phyloP scores from a whole-genome alignment of 306 rosid genomes.

The Malus sieversii region DNA sequence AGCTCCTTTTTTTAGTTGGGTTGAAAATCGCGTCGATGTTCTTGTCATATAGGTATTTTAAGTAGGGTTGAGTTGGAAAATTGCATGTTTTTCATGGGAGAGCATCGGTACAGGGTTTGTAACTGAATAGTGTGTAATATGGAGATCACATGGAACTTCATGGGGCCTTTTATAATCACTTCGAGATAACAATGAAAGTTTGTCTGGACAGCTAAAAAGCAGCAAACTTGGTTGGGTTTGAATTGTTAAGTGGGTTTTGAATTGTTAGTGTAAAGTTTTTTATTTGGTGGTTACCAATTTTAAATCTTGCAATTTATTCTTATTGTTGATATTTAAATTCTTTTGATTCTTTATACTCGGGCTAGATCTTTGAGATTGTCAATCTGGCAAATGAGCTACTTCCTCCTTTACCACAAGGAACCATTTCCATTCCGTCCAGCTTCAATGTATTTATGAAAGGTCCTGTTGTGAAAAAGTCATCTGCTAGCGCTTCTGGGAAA shows the following conservation, averaged over 20 bases:
- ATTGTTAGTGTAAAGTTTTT: neutral
- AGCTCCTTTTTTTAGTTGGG: neutral
- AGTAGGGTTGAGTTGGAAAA: neutral
- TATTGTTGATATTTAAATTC: neutral
- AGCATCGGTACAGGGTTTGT: neutral
- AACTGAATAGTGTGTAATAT: neutral
- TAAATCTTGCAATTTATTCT: neutral
- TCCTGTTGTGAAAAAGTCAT: conserved; percentile 51
- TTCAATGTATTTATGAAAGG: conserved; percentile 70
- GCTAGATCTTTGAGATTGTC: conserved; percentile 91
- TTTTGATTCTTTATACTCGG: neutral
- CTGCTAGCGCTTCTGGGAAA: conserved; percentile 64
- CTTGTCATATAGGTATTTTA: neutral
- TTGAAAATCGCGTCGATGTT: neutral
- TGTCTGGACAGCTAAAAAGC: neutral
- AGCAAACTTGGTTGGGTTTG: neutral
- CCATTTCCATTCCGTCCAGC: conserved; percentile 68
- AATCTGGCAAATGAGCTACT: conserved; percentile 94
- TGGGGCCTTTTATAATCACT: neutral
- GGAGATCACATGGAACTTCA: neutral
- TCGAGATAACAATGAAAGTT: neutral
- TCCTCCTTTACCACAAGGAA: conserved; percentile 93
- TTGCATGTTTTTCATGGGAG: neutral
- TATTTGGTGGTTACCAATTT: neutral
- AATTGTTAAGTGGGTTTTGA: neutral